These are phyloP conservation scores for Verticillium tricorpus DNA, from an alignment of 2,329 filamentous ascomycete genomes.

Conservation along the genomic window DNA sequence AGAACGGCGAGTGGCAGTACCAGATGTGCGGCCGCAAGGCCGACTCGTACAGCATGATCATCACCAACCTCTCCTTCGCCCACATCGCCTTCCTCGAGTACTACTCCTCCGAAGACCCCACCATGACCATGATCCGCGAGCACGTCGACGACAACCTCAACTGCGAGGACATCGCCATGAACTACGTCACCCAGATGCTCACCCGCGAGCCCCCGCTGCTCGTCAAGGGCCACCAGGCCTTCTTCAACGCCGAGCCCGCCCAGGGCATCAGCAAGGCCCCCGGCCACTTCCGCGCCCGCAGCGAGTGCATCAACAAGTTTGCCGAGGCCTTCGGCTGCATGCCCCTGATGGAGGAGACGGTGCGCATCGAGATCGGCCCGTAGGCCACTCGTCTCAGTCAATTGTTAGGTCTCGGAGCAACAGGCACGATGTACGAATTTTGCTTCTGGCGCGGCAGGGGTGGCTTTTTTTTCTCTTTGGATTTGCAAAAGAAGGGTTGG, in stretches of 20 bases:
- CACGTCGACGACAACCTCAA: constrained; percentile 33
- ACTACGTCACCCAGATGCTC: constrained; percentile 28
- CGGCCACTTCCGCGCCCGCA: constrained; percentile 27
- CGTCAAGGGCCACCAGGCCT: constrained; percentile 26
- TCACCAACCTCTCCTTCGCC: constrained; percentile 32
- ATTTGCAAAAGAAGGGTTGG: not conserved
- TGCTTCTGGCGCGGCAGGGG: not conserved
- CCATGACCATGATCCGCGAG: constrained; percentile 26
- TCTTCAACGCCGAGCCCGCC: constrained; percentile 24
- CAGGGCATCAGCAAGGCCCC: constrained; percentile 27
- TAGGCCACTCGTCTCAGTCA: not conserved
- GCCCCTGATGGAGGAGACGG: constrained; percentile 17
- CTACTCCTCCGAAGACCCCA: constrained; percentile 27
- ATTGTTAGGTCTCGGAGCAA: not conserved
- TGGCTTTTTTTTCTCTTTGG: too few relatives aligned
- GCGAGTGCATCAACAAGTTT: constrained; percentile 29
- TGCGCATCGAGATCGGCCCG: not conserved
- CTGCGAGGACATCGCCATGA: constrained; percentile 36
- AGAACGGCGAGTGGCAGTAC: constrained; percentile 24
- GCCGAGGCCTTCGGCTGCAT: constrained; percentile 27
- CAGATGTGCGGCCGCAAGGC: constrained; percentile 22
- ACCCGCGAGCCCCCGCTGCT: constrained; percentile 29
- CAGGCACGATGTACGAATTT: not conserved
- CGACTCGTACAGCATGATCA: constrained; percentile 28
- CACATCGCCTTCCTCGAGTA: constrained; percentile 33